These are phyloP conservation scores for Pichia cabralensis DNA, from an alignment of 805 yeast species.

Conservation along the genomic window DNA sequence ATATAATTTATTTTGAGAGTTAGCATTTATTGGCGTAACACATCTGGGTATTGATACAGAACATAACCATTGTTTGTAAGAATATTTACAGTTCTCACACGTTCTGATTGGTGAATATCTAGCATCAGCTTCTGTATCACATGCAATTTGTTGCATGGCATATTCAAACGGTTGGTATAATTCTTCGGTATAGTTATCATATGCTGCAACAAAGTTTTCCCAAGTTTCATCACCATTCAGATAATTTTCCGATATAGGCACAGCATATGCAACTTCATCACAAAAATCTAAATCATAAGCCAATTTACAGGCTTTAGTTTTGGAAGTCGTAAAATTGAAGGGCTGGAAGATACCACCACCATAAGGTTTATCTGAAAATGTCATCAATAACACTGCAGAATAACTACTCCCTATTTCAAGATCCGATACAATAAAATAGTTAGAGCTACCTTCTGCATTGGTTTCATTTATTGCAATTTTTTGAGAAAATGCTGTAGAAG, in stretches of 20 bases:
- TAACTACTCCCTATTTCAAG: conserved; percentile 54
- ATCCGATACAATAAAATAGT: conserved; percentile 53
- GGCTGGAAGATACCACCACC: conserved; percentile 61
- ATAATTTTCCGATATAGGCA: conserved; percentile 41
- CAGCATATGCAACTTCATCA: conserved; percentile 74
- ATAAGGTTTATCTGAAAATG: conserved; percentile 25
- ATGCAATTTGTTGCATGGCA: conserved; percentile 66
- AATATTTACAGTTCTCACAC: conserved; percentile 60
- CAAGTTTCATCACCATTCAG: conserved; percentile 22
- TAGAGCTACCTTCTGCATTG: conserved; percentile 9
- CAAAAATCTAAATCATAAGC: conserved; percentile 73
- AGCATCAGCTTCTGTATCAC: conserved; percentile 59
- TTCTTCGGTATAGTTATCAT: conserved; percentile 52
- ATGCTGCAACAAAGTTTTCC: conserved; percentile 33
- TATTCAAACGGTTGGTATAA: conserved; percentile 59
- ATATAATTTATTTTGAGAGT: conserved; percentile 37
- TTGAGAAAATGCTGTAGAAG: conserved; percentile 19
- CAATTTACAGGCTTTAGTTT: conserved; percentile 53
- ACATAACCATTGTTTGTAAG: conserved; percentile 86
- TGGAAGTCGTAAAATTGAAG: conserved; percentile 47
- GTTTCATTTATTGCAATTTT: conserved; percentile 16
- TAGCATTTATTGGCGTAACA: conserved; percentile 32
- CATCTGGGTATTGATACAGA: conserved; percentile 84
- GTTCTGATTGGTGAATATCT: conserved; percentile 63
- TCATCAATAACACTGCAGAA: conserved; percentile 51